phyloP scores from a whole-genome alignment of 1,284 basidiomycete species.

The Leccinum solheimii region DNA sequence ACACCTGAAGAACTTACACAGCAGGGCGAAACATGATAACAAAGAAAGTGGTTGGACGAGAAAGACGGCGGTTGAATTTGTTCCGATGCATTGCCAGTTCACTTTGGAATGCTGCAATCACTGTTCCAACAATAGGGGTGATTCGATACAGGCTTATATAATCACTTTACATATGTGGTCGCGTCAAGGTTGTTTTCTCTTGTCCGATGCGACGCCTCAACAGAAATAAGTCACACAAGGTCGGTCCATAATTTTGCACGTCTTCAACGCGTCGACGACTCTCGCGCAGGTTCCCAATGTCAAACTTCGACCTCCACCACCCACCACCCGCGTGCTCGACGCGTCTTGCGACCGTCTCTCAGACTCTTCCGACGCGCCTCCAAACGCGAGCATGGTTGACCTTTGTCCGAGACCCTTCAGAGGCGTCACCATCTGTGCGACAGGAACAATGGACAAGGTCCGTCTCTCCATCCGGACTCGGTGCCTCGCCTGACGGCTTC shows the following conservation, averaged over 20 bases:
- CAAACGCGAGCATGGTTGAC: constrained; percentile 44
- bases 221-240: constrained; percentile 46
- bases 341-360: constrained; percentile 26
- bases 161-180: not conserved
- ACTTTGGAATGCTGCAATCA: not conserved
- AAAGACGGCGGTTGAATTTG: not conserved
- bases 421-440: constrained; percentile 67
- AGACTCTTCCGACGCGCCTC: constrained; percentile 30
- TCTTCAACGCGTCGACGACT: not conserved
- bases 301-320: constrained; percentile 62
- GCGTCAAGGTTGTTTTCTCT: not conserved
- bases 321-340: constrained; percentile 5
- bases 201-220: constrained; percentile 35
- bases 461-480: constrained; percentile 16
- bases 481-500: not conserved
- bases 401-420: constrained; percentile 66
- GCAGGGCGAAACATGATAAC: not conserved
- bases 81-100: not conserved
- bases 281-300: constrained; percentile 67
- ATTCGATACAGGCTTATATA: not conserved
- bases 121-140: not conserved
- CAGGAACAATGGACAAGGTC: constrained; percentile 70
- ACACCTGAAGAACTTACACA: not conserved
- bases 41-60: not conserved
- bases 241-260: constrained; percentile 11